Conservation (phyloP, 805 yeast species). For the Kurtzmaniella fragi region DNA sequence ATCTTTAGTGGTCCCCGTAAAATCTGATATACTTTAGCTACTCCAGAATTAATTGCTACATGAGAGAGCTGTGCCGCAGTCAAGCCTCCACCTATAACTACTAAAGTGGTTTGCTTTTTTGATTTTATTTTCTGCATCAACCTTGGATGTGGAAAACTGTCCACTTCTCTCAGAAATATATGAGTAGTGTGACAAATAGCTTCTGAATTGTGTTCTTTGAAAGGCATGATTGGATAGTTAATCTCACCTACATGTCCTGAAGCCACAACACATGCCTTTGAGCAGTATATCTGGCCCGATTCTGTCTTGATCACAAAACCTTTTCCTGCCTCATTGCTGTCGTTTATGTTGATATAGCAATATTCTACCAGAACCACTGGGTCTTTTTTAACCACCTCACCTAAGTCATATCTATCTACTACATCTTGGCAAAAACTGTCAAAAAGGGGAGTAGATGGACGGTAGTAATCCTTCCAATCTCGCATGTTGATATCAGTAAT, state of each 20-base stretch:
- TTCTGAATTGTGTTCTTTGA: slow-evolving; percentile 8
- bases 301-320: slow-evolving; percentile 30
- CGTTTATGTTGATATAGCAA: slow-evolving; percentile 17
- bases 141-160: slow-evolving; percentile 16
- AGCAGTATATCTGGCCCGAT: slow-evolving; percentile 26
- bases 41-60: slow-evolving; percentile 25
- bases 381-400: slow-evolving; percentile 24
- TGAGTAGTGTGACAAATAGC: slow-evolving; percentile 35
- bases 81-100: slow-evolving; percentile 43
- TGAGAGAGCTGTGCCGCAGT: slow-evolving; percentile 44
- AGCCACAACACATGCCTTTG: slow-evolving; percentile 29
- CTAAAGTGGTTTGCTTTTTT: slow-evolving; percentile 12
- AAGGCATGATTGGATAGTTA: slow-evolving; percentile 25
- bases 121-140: slow-evolving; percentile 9
- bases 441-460: slow-evolving; percentile 38
- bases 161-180: slow-evolving; percentile 20
- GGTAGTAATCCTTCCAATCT: slow-evolving; percentile 39
- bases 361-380: slow-evolving; percentile 30
- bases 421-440: slow-evolving; percentile 34
- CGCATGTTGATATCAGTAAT: slow-evolving; percentile 40
- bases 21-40: slow-evolving; percentile 26
- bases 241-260: slow-evolving; percentile 32
- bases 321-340: slow-evolving; percentile 15
- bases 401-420: slow-evolving; percentile 25
- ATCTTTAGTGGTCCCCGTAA: slow-evolving; percentile 34